Base-by-base conservation (phyloP, 352 stramenopile genomes). In the Pythium myriotylum region DNA sequence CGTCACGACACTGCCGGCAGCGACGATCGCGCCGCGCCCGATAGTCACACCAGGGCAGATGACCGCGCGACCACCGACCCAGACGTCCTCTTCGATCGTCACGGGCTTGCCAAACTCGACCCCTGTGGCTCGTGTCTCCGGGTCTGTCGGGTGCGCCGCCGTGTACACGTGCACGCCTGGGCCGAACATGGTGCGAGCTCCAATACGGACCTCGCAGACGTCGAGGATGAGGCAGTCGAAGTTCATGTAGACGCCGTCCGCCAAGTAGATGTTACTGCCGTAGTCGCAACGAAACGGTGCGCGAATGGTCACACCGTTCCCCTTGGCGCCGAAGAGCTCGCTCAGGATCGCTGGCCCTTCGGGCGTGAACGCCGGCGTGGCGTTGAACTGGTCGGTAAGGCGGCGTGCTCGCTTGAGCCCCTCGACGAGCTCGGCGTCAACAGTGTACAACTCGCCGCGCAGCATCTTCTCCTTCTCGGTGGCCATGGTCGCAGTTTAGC, bases 231-330 rank as follows among this genome's bases (percentile, higher is more conserved):
- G 80, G 54, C 86, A 96, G 61, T 91, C 86, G 70, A 93, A 94
- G 71, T 97, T 96, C 73, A 94, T 91, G 76, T 85, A 96, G 41
- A 93, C 86, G 59, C 73, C 76, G 32, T 88, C 70, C 8, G 72
- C 89, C 20, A 94, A 24, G 51, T 71, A 50, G 60, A 96, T 88
- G 65, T 96, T 92, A 67, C 62, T 85, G 26, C 90, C 90, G 70
- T 96, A 97, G 75, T 97, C 90, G 59, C 84, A 90, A 52, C 89
- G 78, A 67, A 97, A 96, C 4, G 84, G 88, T 60, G 87, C 74
- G 74, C 95, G 84, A 43, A 97, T 82, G 37, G 75, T 63, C 45
- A 79, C 72, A 35, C 77, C 52, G 1, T 72, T 23, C 12, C 79
- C 81, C 33, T 72, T 63, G 7, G 75, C 62, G 0, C 81, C 81